phyloP scores from a whole-genome alignment of 2,329 filamentous ascomycete genomes.

The Penicillium fuscoglaucum region DNA sequence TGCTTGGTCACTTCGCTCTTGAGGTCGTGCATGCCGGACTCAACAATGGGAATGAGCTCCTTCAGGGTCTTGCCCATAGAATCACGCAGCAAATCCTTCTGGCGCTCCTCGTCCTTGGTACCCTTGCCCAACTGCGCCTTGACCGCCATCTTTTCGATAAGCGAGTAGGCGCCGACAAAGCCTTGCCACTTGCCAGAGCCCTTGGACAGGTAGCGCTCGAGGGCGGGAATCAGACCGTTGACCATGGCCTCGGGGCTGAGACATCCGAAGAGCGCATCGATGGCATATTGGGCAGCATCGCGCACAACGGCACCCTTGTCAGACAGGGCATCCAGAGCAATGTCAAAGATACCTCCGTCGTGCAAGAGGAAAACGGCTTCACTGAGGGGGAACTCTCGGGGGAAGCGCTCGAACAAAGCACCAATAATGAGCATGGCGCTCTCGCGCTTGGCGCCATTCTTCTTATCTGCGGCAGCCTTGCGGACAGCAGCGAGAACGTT shows the following conservation, averaged over 20 bases:
- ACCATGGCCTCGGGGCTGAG: constrained; percentile 81
- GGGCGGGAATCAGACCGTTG: constrained; percentile 73
- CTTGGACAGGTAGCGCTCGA: constrained; percentile 75
- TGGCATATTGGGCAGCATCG: constrained; percentile 89
- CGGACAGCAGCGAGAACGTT: constrained; percentile 63
- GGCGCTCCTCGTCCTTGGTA: constrained; percentile 77
- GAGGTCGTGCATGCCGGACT: constrained; percentile 93
- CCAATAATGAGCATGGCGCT: constrained; percentile 93
- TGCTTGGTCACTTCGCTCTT: constrained; percentile 84
- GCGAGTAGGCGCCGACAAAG: constrained; percentile 77
- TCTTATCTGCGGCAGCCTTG: constrained; percentile 89
- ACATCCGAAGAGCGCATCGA: constrained; percentile 81
- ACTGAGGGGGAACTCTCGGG: constrained; percentile 70
- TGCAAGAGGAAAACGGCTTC: constrained; percentile 82
- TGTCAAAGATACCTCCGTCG: constrained; percentile 69
- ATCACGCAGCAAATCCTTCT: constrained; percentile 87
- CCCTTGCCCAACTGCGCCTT: constrained; percentile 86
- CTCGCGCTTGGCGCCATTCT: constrained; percentile 80
- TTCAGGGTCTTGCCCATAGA: constrained; percentile 80
- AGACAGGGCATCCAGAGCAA: constrained; percentile 79
- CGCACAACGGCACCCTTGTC: constrained; percentile 89
- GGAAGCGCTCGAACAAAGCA: constrained; percentile 88
- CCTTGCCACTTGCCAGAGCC: constrained; percentile 96
- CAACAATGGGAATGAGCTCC: constrained; percentile 83
- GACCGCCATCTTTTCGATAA: constrained; percentile 91